phyloP scores from a whole-genome alignment of 2,329 filamentous ascomycete species.

The Fusarium sp. region DNA sequence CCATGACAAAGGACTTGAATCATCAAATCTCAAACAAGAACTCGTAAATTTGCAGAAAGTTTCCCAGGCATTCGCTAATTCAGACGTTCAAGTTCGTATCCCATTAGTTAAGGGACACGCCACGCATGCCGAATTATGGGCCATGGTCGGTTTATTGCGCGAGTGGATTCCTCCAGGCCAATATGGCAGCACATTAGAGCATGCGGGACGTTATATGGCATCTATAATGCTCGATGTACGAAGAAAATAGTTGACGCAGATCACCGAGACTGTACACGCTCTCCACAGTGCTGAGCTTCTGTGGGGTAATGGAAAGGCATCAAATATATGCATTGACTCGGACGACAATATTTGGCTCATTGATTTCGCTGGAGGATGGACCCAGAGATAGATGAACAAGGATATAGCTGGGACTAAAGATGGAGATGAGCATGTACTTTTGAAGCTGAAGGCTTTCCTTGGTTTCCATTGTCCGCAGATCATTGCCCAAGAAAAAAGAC shows the following conservation, averaged over 20 bases:
- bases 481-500: not conserved
- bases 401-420: not conserved
- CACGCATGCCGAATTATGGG: not conserved
- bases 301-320: constrained; percentile 16
- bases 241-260: not conserved
- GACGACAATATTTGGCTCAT: constrained; percentile 17
- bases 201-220: not conserved
- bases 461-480: not conserved
- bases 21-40: constrained; percentile 3
- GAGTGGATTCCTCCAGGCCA: constrained; percentile 1
- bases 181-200: not conserved
- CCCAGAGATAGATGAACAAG: not conserved
- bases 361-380: constrained; percentile 7
- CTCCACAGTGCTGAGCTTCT: constrained; percentile 2
- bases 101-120: not conserved
- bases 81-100: not conserved
- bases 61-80: not conserved
- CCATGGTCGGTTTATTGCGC: constrained; percentile 3
- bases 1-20: not conserved
- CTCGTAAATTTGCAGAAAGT: constrained; percentile 1
- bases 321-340: constrained; percentile 5
- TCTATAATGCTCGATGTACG: not conserved
- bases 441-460: not conserved
- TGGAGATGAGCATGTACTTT: not conserved
- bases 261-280: not conserved